Conservation (phyloP, 2,329 filamentous ascomycete genomes). For the Endothia cerciana region DNA sequence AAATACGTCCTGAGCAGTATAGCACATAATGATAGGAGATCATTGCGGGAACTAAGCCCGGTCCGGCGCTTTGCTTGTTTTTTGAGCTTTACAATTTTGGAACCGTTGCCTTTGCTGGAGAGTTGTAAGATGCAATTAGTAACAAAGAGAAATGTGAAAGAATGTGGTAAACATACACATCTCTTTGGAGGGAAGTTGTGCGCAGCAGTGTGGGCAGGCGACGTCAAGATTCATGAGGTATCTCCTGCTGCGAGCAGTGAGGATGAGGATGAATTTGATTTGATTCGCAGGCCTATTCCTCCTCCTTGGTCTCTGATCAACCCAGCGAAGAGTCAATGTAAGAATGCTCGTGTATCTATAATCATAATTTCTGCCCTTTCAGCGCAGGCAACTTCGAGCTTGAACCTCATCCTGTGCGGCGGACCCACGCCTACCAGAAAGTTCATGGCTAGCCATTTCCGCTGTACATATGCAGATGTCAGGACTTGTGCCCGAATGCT, state of each 20-base stretch:
- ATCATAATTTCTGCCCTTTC: neutral
- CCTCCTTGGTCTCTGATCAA: neutral
- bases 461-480: neutral
- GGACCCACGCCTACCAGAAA: neutral
- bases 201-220: neutral
- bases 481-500: conserved; percentile 20
- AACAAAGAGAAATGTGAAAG: neutral
- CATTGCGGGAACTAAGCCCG: neutral
- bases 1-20: neutral
- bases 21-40: neutral
- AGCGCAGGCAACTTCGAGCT: neutral
- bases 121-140: neutral
- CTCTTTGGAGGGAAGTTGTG: neutral
- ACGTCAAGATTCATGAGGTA: neutral
- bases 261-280: neutral
- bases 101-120: neutral
- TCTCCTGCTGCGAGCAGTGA: neutral
- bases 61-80: neutral
- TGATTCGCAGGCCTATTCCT: neutral
- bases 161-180: neutral
- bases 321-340: neutral
- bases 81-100: neutral
- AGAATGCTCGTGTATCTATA: conserved; percentile 17
- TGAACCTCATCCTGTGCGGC: neutral
- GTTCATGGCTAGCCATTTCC: neutral